A percentile compares a stretch with the other conserved stretches of the same genome.
Evolutionary conservation across 164 flowering plant species (phyloP).

Genomic region (Sextonia rubra): DNA sequence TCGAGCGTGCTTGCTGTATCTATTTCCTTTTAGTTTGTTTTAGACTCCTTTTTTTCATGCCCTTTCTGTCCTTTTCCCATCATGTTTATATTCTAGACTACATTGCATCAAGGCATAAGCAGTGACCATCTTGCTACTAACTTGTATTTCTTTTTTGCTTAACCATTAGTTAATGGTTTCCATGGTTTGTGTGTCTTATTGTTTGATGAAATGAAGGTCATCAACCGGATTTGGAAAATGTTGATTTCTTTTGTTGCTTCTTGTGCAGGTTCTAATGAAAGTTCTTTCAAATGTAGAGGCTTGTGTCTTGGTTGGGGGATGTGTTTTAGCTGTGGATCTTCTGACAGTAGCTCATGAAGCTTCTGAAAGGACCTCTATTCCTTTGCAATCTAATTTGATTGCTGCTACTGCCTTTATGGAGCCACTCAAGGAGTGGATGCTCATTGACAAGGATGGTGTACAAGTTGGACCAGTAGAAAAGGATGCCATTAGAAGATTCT

Average conservation of each 20-base stretch:
- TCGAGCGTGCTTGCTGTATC: not conserved
- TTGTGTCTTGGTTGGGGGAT: conserved; percentile 97
- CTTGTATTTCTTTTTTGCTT: too few relatives aligned
- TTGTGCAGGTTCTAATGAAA: conserved; percentile 81
- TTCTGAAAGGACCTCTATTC: conserved; percentile 93
- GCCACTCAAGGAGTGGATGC: conserved; percentile 94
- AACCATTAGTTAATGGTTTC: too few relatives aligned
- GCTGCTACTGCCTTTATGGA: conserved; percentile 99
- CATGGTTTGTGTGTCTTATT: too few relatives aligned
- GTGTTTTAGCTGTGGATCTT: conserved; percentile 95
- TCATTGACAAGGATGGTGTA: conserved; percentile 71
- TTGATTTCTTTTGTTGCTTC: not conserved
- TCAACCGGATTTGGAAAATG: not conserved
- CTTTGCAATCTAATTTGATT: conserved; percentile 90
- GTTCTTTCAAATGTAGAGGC: conserved; percentile 85
- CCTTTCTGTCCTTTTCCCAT: not conserved
- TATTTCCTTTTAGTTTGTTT: not conserved
- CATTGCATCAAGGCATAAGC: too few relatives aligned
- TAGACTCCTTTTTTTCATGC: not conserved
- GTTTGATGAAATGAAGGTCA: too few relatives aligned
- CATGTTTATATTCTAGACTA: too few relatives aligned
- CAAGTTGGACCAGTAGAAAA: conserved; percentile 95
- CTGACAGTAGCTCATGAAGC: conserved; percentile 91
- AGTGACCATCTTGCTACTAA: too few relatives aligned
- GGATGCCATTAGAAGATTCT: conserved; percentile 91